phyloP scores from a whole-genome alignment of 2,329 filamentous ascomycete species.

The Botryotinia globosa region DNA sequence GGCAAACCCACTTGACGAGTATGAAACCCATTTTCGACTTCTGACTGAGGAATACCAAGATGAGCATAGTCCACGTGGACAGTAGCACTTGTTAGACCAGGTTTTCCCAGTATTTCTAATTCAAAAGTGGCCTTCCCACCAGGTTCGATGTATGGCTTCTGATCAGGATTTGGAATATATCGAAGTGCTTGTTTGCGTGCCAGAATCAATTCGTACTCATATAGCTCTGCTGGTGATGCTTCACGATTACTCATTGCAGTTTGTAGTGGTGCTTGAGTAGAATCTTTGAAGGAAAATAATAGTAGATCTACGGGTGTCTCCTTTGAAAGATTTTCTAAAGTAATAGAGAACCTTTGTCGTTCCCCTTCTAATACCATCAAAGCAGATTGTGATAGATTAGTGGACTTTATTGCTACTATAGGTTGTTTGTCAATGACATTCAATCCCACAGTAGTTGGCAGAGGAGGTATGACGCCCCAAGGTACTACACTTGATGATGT shows the following conservation, averaged over 20 bases:
- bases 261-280: slow-evolving; percentile 74
- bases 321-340: slow-evolving; percentile 71
- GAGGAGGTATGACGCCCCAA: slow-evolving; percentile 37
- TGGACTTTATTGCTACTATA: slow-evolving; percentile 69
- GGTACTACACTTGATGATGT: slow-evolving; percentile 37
- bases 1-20: slow-evolving; percentile 80
- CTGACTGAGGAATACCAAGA: slow-evolving; percentile 66
- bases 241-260: slow-evolving; percentile 73
- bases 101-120: slow-evolving; percentile 82
- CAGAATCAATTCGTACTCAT: slow-evolving; percentile 81
- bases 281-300: slow-evolving; percentile 86
- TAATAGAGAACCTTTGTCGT: slow-evolving; percentile 71
- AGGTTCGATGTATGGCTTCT: slow-evolving; percentile 60
- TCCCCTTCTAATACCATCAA: slow-evolving; percentile 95
- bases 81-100: slow-evolving; percentile 73
- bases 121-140: slow-evolving; percentile 69
- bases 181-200: slow-evolving; percentile 69
- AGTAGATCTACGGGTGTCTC: slow-evolving; percentile 76
- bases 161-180: slow-evolving; percentile 49
- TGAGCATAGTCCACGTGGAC: slow-evolving; percentile 86
- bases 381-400: slow-evolving; percentile 76
- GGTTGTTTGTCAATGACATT: slow-evolving; percentile 81
- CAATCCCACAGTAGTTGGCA: slow-evolving; percentile 53
- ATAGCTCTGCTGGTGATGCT: slow-evolving; percentile 72
- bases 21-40: slow-evolving; percentile 72